Evolutionary conservation across 495 filamentous ascomycete genomes (phyloP), one percentile per base, ranked within the genome.

Genomic region (Evernia prunastri): DNA sequence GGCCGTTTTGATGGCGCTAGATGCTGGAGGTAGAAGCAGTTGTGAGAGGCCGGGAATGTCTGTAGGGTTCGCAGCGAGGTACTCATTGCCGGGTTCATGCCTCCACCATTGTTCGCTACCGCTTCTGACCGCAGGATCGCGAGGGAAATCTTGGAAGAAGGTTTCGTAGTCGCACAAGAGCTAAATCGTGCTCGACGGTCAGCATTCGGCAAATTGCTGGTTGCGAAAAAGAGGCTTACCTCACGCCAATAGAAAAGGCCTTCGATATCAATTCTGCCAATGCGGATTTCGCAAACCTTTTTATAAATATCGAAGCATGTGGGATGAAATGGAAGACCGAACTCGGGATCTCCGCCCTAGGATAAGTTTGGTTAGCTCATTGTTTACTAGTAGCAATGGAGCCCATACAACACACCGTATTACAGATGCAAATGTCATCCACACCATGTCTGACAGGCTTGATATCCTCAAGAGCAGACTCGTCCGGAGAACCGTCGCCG

Each of bases 281-380:
- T 31, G 27, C 49, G 49, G 4, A 29, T 23, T n/a, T 47, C 43
- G 43, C 43, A 49, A n/a, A 36, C 42, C 13, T 36, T 60, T 25
- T 47, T 60, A 9, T 47, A 60, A 9, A 60, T 47, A 29, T 60
- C 42, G 35, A 60, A 49, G 58, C 58, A 60, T 25, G 40, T 36
- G 25, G 58, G 27, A 25, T 60, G 58, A 25, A 60, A 60, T 9
- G 42, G 40, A 27, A 60, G 40, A 45, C 42, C 42, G 18, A 11
- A 42, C 7, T 60, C 39, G n/a, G 10, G 20, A 49, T 49, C 40
- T 27, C 35, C 5, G 2, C 23, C 23, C 58, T 33, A 23, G 27
- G n/a, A 12, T 15, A 23, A 29, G 2, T 11, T 18, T 12, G 3
- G 25, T 47, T 25, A 47, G 43, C n/a, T 7, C n/a, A 6, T 23